Base-by-base conservation (phyloP, 345 rosid species). In the Isatis tinctoria region DNA sequence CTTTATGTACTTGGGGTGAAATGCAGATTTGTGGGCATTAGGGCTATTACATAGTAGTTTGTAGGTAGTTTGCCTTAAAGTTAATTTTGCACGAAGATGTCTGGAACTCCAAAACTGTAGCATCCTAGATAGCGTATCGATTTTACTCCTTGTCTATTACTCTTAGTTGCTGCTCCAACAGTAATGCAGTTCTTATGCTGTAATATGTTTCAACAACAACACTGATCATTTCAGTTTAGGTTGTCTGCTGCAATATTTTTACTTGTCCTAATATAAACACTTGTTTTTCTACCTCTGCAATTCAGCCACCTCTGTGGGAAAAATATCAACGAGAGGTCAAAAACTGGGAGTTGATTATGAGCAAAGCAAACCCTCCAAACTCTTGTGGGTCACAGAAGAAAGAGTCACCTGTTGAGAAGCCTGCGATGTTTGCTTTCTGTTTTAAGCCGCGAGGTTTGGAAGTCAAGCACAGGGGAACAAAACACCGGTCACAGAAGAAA, bases 371-470 rank as follows among this genome's bases (percentile, higher is more conserved):
- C 73, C 37, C 79, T 56, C 36, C 65, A 51, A 54, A 78, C 56
- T 70, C 86, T 3, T 78, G 71, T 83, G 94, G 85, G 44, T 82
- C 80, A 69, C 83, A 80, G 63, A 83, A 79, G 69, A 93, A 85
- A 78, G 74, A 56, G 51, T 69, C 85, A 62, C 73, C 82, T 56
- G 6, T 44, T 18, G 98, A 92, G 78, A 95, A 89, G 88, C 98
- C 98, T 41, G 82, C 86, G 28, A 85, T 92, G 97, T 90, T 86
- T 90, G 99, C 99, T 69, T 95, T 95, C 74, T 95, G 98, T 77
- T 79, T 92, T 88, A 95, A 92, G 78, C 99, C 99, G 2, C 88
- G 97, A 70, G 97, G 99, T 43, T 78, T 95, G 86, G 99, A 95
- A 79, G 86, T 90, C 63, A 94, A 87, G 20, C 84, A 95, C 81